Conservation (phyloP, 805 yeast species). For the Teunomyces gatunensis region DNA sequence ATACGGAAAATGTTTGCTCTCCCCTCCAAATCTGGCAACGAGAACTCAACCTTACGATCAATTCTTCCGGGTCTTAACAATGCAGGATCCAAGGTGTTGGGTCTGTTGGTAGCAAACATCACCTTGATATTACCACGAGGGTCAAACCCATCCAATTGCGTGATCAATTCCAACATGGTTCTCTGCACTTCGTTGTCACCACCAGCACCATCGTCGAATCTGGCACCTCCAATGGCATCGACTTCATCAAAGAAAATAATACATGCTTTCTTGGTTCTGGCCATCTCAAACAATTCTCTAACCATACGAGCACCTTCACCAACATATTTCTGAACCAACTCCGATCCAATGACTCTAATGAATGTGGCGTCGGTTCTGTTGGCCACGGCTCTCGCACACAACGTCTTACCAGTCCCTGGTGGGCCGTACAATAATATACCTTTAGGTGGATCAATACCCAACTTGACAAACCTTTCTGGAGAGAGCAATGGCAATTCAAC, state of each 20-base stretch:
- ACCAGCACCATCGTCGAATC: slow-evolving; percentile 99
- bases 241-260: slow-evolving; percentile 97
- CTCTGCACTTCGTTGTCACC: slow-evolving; percentile 99
- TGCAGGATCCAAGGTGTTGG: slow-evolving; percentile 97
- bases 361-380: slow-evolving; percentile 99
- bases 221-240: slow-evolving; percentile 99
- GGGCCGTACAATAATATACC: slow-evolving; percentile 97
- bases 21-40: slow-evolving; percentile 95
- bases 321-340: slow-evolving; percentile 95
- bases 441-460: slow-evolving; percentile 98
- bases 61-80: slow-evolving; percentile 97
- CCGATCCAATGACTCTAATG: slow-evolving; percentile 97
- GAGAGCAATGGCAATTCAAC: slow-evolving; percentile 91
- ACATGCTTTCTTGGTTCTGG: slow-evolving; percentile 96
- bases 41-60: slow-evolving; percentile 96
- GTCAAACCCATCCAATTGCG: slow-evolving; percentile 97
- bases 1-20: slow-evolving; percentile 96
- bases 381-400: slow-evolving; percentile 98
- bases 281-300: slow-evolving; percentile 97
- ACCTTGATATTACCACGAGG: slow-evolving; percentile 99
- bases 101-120: slow-evolving; percentile 99
- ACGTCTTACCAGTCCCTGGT: slow-evolving; percentile 98
- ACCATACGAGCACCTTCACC: slow-evolving; percentile 99
- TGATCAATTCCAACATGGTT: slow-evolving; percentile 96
- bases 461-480: slow-evolving; percentile 94